Percentiles rank a stretch among this genome's conserved stretches.
Conservation (phyloP, 441 rosid genomes). For the Biscutella laevigata region DNA sequence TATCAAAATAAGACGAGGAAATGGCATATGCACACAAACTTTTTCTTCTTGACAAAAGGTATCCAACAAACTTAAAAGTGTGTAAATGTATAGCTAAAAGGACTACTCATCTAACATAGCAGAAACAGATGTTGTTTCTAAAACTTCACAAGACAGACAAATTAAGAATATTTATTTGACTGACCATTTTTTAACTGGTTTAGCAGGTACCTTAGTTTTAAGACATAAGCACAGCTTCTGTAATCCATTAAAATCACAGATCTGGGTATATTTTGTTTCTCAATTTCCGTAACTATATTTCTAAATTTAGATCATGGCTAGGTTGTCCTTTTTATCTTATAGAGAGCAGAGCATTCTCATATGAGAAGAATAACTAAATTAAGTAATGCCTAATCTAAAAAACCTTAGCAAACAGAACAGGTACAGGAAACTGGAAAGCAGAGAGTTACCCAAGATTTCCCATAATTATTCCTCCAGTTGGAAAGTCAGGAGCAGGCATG, state of each 20-base stretch:
- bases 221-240: constrained; percentile 1
- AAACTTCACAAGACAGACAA: neutral
- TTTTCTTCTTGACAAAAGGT: neutral
- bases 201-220: neutral
- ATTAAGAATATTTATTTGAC: neutral
- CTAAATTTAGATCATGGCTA: neutral
- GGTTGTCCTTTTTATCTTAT: neutral
- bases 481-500: constrained; percentile 99
- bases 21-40: constrained; percentile 5
- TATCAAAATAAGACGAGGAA: neutral
- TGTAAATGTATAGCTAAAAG: neutral
- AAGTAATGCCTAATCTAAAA: neutral
- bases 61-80: neutral
- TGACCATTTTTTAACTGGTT: neutral
- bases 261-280: neutral
- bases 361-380: neutral
- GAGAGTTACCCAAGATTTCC: constrained; percentile 74
- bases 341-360: neutral
- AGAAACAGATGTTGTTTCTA: neutral
- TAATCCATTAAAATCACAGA: neutral
- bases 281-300: neutral
- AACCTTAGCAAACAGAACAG: neutral
- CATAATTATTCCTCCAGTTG: constrained; percentile 95
- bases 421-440: neutral
- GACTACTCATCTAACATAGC: neutral